Percentiles rank a stretch among this genome's conserved stretches.
Conservation (phyloP, 257 asterid species). For the Asclepias syriaca region DNA sequence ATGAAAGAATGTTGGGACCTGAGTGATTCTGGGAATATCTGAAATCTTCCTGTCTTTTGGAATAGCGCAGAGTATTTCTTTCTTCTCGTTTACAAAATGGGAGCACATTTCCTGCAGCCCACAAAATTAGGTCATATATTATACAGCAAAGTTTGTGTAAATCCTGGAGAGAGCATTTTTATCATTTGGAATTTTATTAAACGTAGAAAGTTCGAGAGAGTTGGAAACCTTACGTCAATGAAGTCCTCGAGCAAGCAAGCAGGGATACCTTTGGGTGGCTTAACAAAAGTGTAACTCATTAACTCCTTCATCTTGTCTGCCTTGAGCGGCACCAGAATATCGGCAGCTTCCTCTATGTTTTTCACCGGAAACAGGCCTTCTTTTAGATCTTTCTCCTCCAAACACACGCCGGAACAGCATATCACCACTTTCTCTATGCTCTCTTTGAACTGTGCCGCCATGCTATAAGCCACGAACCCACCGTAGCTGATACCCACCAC, state of each 20-base stretch:
- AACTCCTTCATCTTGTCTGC: slow-evolving; percentile 56
- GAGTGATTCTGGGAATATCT: slow-evolving; percentile 60
- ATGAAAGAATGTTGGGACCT: slow-evolving; percentile 24
- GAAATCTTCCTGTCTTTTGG: slow-evolving; percentile 40
- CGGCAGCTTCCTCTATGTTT: slow-evolving; percentile 52
- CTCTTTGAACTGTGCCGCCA: slow-evolving; percentile 54
- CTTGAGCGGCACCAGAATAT: slow-evolving; percentile 57
- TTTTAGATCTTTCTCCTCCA: slow-evolving; percentile 59
- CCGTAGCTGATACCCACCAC: slow-evolving; percentile 72
- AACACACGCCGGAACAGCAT: slow-evolving; percentile 60
- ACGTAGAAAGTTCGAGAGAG: no score
- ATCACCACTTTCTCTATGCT: slow-evolving; percentile 55
- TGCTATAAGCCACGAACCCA: slow-evolving; percentile 65
- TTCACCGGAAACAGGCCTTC: slow-evolving; percentile 56
- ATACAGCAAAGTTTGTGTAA: no score
- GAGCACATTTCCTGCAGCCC: slow-evolving; percentile 52
- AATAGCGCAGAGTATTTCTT: slow-evolving; percentile 51
- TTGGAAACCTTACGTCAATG: slow-evolving; percentile 50
- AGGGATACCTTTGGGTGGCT: slow-evolving; percentile 46
- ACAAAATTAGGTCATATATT: no score
- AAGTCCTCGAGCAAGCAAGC: slow-evolving; percentile 54
- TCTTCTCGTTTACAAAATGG: slow-evolving; percentile 49
- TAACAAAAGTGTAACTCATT: slow-evolving; percentile 37
- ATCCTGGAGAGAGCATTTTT: no score
- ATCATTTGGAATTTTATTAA: no score